Evolutionary conservation across 108 stramenopile genomes (phyloP).

Genomic region (Aurantiochytrium sp.): DNA sequence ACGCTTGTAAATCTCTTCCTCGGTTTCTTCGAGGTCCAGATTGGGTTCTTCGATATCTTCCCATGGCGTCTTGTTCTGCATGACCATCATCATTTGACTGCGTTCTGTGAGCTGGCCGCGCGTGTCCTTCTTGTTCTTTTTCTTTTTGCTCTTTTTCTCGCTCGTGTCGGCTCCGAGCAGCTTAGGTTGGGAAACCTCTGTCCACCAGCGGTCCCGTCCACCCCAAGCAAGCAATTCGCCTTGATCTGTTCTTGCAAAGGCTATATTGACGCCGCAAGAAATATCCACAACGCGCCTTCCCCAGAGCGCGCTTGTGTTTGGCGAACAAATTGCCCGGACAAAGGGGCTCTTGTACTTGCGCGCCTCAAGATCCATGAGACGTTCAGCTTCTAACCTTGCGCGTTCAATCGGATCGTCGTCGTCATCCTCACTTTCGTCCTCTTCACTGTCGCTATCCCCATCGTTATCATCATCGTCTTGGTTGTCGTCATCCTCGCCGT

Average conservation of each 20-base stretch:
- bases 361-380: neutral
- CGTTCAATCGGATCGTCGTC: neutral
- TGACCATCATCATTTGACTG: slow-evolving; percentile 42
- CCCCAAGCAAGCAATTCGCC: slow-evolving; percentile 56
- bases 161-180: too few relatives aligned
- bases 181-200: slow-evolving; percentile 21
- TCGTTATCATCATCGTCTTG: neutral
- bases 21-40: neutral
- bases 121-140: slow-evolving; percentile 41
- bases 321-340: slow-evolving; percentile 15
- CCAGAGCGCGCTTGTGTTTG: slow-evolving; percentile 55
- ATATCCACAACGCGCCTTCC: slow-evolving; percentile 48
- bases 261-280: slow-evolving; percentile 39
- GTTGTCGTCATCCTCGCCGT: neutral
- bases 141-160: neutral
- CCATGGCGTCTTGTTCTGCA: slow-evolving; percentile 20
- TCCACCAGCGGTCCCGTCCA: slow-evolving; percentile 53
- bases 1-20: neutral
- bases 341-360: slow-evolving; percentile 17
- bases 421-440: neutral
- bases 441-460: slow-evolving; percentile 2
- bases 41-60: neutral
- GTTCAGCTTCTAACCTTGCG: neutral
- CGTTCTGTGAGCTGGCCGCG: slow-evolving; percentile 55
- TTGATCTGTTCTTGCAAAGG: slow-evolving; percentile 52